Evolutionary conservation across 2,329 filamentous ascomycete genomes (phyloP).

Genomic region (Botrytis porri): DNA sequence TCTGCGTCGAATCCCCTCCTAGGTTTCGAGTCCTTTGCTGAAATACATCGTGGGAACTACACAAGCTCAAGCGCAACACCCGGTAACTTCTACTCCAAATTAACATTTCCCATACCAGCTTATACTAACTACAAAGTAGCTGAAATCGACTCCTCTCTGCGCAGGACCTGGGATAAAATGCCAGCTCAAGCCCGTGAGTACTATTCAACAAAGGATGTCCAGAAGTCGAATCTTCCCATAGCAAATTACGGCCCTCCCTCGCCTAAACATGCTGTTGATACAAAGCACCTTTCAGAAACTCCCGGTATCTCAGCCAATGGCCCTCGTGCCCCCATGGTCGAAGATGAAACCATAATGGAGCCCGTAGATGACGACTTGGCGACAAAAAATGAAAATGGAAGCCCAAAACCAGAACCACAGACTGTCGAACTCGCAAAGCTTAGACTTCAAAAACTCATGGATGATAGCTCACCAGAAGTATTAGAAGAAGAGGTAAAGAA

Average conservation of each 20-base stretch:
- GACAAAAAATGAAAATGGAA: background rate
- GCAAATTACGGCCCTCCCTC: background rate
- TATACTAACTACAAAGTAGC: slow-evolving; percentile 5
- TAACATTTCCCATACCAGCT: background rate
- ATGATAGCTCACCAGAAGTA: slow-evolving; percentile 24
- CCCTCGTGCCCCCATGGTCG: background rate
- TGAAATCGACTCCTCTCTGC: slow-evolving; percentile 4
- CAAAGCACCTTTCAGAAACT: background rate
- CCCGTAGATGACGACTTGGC: background rate
- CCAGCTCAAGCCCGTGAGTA: background rate
- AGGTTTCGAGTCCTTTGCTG: background rate
- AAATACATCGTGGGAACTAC: background rate
- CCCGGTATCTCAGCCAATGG: background rate
- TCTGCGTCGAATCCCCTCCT: background rate
- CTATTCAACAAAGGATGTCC: background rate
- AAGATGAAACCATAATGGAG: background rate
- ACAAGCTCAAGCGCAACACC: background rate
- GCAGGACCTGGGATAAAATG: background rate
- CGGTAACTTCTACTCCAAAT: background rate
- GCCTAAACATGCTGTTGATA: background rate
- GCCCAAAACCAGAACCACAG: background rate
- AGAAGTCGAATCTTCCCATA: background rate
- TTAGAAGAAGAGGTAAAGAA: slow-evolving; percentile 33
- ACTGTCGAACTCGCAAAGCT: background rate
- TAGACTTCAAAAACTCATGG: slow-evolving; percentile 30